Conservation (phyloP, 129 eudicot genomes). For the Helianthus annuus region DNA sequence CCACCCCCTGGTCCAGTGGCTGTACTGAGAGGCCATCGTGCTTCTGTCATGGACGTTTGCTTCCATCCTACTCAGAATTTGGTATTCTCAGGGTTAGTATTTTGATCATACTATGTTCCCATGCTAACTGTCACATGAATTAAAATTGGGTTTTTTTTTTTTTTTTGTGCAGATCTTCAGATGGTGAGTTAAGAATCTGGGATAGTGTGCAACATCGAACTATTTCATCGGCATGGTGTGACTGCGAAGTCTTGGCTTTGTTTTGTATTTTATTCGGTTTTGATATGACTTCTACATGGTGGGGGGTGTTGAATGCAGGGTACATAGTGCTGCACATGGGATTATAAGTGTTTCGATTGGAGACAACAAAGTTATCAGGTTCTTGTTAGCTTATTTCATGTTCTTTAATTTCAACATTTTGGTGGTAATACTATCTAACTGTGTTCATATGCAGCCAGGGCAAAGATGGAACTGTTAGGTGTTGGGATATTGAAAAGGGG, state of each 20-base stretch:
- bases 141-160: constrained; percentile 4
- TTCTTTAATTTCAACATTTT: not conserved
- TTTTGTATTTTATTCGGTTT: not conserved
- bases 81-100: constrained; percentile 60
- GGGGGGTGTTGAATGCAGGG: constrained; percentile 40
- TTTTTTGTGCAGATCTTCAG: constrained; percentile 58
- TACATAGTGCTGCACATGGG: constrained; percentile 91
- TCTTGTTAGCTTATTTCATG: not conserved
- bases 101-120: not conserved
- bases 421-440: not conserved
- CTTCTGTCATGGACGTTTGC: constrained; percentile 76
- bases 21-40: constrained; percentile 88
- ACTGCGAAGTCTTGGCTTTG: constrained; percentile 7
- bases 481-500: constrained; percentile 80
- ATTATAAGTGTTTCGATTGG: constrained; percentile 63
- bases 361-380: constrained; percentile 68
- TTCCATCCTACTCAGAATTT: constrained; percentile 68
- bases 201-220: constrained; percentile 83
- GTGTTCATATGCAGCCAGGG: constrained; percentile 62
- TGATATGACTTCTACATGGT: not conserved
- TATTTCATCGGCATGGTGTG: constrained; percentile 72
- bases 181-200: constrained; percentile 88
- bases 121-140: not conserved
- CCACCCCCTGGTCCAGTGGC: constrained; percentile 95
- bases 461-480: constrained; percentile 81